phyloP scores from a whole-genome alignment of 2,329 filamentous ascomycete species.

The Aureobasidium pullulans region DNA sequence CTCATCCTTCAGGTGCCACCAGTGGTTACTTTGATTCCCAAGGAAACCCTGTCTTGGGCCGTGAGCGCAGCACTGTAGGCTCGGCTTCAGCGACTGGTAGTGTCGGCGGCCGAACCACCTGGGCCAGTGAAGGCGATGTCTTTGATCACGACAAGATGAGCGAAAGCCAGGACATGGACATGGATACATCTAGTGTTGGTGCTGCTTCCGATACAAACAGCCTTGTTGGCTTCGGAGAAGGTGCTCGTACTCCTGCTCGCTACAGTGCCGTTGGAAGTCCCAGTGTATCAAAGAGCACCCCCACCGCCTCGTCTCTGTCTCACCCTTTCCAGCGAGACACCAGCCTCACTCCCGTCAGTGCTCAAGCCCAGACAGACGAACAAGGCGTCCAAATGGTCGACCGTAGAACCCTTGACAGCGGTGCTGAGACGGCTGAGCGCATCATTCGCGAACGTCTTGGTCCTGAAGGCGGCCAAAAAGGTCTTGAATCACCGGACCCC shows the following conservation, averaged over 20 bases:
- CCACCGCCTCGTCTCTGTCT: conserved; percentile 19
- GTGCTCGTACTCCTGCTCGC: conserved; percentile 54
- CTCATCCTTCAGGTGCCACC: conserved; percentile 32
- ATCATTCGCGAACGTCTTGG: conserved; percentile 55
- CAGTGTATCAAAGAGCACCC: conserved; percentile 40
- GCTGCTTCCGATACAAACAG: conserved; percentile 80
- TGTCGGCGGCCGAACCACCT: conserved; percentile 59
- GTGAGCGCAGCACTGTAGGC: conserved; percentile 81
- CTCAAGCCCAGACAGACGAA: conserved; percentile 23
- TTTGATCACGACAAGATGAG: conserved; percentile 62
- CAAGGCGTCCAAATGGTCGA: conserved; percentile 38
- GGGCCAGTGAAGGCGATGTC: conserved; percentile 59
- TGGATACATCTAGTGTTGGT: conserved; percentile 56
- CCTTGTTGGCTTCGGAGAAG: conserved; percentile 87
- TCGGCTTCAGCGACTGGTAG: conserved; percentile 82
- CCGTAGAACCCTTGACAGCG: conserved; percentile 29
- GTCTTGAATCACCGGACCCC: conserved; percentile 35
- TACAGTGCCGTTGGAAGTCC: conserved; percentile 72
- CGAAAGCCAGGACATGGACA: conserved; percentile 39
- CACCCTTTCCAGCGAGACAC: conserved; percentile 25
- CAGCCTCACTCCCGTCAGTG: conserved; percentile 25
- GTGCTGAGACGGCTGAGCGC: conserved; percentile 53
- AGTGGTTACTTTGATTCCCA: conserved; percentile 73
- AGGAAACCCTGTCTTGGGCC: conserved; percentile 56
- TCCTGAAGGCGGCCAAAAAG: conserved; percentile 30